These are phyloP conservation scores for Urochloa ruziziensis DNA, from an alignment of 176 grass and related monocot species.

Conservation along the genomic window DNA sequence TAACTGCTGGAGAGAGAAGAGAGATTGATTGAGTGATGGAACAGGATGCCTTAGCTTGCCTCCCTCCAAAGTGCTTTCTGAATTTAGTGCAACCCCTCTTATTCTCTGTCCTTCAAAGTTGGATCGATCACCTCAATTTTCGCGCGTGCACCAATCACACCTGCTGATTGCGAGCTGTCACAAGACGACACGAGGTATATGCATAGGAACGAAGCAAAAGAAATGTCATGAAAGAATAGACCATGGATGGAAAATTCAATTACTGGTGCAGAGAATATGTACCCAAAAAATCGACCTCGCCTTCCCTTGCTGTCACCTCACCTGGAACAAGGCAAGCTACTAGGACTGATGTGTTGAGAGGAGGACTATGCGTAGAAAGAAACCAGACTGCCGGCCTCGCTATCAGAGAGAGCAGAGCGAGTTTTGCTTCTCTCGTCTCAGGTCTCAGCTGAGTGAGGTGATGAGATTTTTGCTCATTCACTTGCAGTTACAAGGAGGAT, in stretches of 20 bases:
- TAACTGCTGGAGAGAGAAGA: background rate
- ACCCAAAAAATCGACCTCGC: background rate
- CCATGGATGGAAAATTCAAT: background rate
- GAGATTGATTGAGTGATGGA: conserved; percentile 35
- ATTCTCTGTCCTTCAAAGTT: background rate
- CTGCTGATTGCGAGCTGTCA: background rate
- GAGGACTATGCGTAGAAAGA: background rate
- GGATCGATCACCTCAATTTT: background rate
- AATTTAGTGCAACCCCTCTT: conserved; percentile 12
- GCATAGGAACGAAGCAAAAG: background rate
- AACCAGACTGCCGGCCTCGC: background rate
- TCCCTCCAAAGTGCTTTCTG: background rate
- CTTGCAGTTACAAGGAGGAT: background rate
- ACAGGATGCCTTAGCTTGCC: conserved; percentile 31
- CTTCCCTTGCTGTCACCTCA: background rate
- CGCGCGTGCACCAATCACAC: background rate
- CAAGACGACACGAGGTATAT: background rate
- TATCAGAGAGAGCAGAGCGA: background rate
- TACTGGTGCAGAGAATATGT: conserved; percentile 3
- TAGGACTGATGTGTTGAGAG: background rate
- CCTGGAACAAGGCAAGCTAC: background rate
- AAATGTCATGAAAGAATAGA: background rate
- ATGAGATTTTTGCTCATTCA: background rate
- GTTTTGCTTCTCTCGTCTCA: background rate
- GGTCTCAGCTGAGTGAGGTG: background rate